phyloP scores from a whole-genome alignment of 495 filamentous ascomycete species.

The Trichoderma asperelloides region DNA sequence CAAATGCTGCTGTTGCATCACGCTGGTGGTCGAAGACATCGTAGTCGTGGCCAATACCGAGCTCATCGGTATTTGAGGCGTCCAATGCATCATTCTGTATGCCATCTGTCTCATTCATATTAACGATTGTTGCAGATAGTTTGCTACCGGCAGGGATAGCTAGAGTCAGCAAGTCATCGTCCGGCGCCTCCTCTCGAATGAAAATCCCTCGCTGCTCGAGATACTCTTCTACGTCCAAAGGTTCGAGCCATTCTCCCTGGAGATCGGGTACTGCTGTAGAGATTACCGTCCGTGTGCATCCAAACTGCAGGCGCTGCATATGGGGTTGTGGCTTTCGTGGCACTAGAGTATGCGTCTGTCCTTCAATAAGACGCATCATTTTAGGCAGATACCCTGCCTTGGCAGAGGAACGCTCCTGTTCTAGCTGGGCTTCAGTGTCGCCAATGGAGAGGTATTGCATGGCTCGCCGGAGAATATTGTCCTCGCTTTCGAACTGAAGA shows the following conservation, averaged over 20 bases:
- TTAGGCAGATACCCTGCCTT: neutral
- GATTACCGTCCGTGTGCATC: neutral
- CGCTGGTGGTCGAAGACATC: neutral
- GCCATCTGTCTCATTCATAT: neutral
- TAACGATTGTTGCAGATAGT: neutral
- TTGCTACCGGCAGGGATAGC: neutral
- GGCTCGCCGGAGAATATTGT: neutral
- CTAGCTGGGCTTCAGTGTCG: neutral
- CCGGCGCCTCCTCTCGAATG: neutral
- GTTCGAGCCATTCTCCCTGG: neutral
- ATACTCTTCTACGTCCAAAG: neutral
- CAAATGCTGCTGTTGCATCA: neutral
- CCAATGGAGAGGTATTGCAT: neutral
- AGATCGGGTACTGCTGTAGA: neutral
- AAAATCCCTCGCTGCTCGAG: constrained; percentile 1
- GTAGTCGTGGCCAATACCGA: neutral
- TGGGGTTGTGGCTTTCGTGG: neutral
- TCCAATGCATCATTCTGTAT: too few species aligned
- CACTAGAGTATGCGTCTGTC: neutral
- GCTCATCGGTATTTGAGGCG: neutral
- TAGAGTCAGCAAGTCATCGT: neutral
- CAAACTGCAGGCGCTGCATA: neutral
- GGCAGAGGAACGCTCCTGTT: neutral
- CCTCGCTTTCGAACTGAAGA: neutral
- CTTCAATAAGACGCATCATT: neutral